Evolutionary conservation across 371 early-diverging fungal species (phyloP).

Genomic region (Mortierella sp.): DNA sequence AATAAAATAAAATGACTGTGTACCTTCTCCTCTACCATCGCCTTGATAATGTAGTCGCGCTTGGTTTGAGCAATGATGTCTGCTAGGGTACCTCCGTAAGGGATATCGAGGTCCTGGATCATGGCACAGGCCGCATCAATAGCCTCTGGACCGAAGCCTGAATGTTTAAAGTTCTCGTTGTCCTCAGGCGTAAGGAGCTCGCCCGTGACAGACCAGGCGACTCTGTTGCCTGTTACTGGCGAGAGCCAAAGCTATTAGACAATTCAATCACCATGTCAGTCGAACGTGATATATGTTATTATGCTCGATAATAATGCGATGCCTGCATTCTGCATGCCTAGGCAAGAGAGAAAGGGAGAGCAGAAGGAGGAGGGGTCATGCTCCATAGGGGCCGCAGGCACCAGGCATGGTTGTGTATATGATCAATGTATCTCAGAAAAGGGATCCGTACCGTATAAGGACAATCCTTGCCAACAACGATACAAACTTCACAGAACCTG

Average conservation of each 20-base stretch:
- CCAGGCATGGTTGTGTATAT: background rate
- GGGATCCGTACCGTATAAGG: constrained; percentile 2
- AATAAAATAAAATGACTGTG: too few species aligned
- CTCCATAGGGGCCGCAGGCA: too few species aligned
- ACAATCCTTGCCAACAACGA: constrained; percentile 29
- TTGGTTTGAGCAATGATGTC: constrained; percentile 23
- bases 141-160: constrained; percentile 32
- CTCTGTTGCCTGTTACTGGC: constrained; percentile 12
- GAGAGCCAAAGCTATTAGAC: constrained; percentile 27
- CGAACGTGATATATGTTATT: background rate
- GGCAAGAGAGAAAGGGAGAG: too few species aligned
- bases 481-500: constrained; percentile 19
- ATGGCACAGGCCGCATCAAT: constrained; percentile 19
- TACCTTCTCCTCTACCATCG: constrained; percentile 40
- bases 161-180: constrained; percentile 29
- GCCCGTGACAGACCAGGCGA: constrained; percentile 31
- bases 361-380: too few species aligned
- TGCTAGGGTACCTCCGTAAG: constrained; percentile 30
- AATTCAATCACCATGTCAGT: too few species aligned
- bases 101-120: constrained; percentile 26
- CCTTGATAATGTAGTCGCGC: constrained; percentile 26
- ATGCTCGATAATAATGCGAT: background rate
- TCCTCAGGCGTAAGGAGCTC: constrained; percentile 16
- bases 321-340: too few species aligned
- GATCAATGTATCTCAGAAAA: background rate